Conservation (phyloP, 2,329 filamentous ascomycete species). For the Daldinia sp. region DNA sequence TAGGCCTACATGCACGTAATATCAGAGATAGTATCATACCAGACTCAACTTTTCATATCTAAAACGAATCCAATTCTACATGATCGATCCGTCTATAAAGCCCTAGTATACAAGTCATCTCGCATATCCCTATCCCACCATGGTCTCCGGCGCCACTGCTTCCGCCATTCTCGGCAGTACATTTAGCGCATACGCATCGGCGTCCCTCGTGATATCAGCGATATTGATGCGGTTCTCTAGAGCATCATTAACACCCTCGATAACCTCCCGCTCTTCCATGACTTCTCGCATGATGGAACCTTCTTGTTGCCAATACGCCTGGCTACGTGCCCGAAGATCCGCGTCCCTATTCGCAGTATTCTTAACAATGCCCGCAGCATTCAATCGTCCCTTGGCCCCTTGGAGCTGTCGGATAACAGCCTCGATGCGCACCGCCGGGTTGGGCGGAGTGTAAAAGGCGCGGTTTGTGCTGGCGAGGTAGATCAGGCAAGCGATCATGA, state of each 20-base stretch:
- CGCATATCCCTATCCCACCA: conserved; percentile 17
- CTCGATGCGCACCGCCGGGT: conserved; percentile 73
- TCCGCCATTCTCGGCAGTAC: conserved; percentile 47
- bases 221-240: conserved; percentile 72
- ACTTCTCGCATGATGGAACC: conserved; percentile 74
- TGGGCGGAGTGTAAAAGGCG: conserved; percentile 71
- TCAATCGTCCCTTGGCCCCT: conserved; percentile 70
- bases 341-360: conserved; percentile 82
- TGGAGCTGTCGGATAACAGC: conserved; percentile 64
- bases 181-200: conserved; percentile 65
- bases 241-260: conserved; percentile 74
- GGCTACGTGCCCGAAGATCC: conserved; percentile 69
- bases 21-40: too few species aligned
- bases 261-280: conserved; percentile 80
- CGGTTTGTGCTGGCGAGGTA: conserved; percentile 84
- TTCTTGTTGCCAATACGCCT: conserved; percentile 84
- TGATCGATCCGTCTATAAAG: neutral
- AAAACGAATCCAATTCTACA: neutral
- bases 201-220: conserved; percentile 66
- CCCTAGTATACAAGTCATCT: neutral
- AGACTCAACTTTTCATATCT: neutral
- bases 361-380: conserved; percentile 76
- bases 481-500: conserved; percentile 68
- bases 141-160: conserved; percentile 28
- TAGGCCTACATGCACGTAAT: too few species aligned